Evolutionary conservation across 306 rosid species (phyloP), one percentile per base, ranked within the genome.

Genomic region (Malus sylvestris): DNA sequence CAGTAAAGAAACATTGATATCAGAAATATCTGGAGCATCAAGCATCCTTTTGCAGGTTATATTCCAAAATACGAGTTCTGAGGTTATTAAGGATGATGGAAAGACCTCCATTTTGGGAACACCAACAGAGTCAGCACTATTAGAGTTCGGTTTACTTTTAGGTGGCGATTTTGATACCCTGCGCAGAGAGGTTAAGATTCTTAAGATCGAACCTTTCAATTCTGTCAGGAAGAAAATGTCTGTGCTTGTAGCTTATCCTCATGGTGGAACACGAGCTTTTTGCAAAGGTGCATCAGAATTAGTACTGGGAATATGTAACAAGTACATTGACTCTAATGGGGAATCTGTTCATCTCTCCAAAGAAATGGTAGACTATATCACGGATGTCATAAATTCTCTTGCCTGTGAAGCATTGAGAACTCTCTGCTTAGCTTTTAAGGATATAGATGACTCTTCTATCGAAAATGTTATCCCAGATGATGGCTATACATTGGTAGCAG

Each of bases 241-340:
- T 77, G 92, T 92, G 64, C 89, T 95, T 12, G 91, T 92, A 46
- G 83, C 87, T 72, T 86, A 82, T 77, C 96, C 97, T 73, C 75
- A 68, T 75, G 88, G 93, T 76, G 81, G 92, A 33, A 60, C 77
- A 15, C 86, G 90, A 79, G 91, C 93, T 52, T 92, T 92, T 84
- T 89, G 96, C 86, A 95, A 95, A 89, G 99, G 99, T 74, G 99
- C 96, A 88, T 88, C 99, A 9, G 99, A 95, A 87, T 86, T 95
- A 79, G 78, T 95, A 83, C 73, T 95, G 72, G 68, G 83, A 19
- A 88, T 88, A 84, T 92, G 97, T 71, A 84, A 89, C 86, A 88
- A 86, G 82, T 19, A 87, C 79, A 70, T 92, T 63, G 92, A 88
- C 82, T 16, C 67, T 70, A 86, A 90, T 80, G 99, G 99, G 45